phyloP scores from a whole-genome alignment of 176 grass and related monocot genomes.

The Guadua angustifolia region DNA sequence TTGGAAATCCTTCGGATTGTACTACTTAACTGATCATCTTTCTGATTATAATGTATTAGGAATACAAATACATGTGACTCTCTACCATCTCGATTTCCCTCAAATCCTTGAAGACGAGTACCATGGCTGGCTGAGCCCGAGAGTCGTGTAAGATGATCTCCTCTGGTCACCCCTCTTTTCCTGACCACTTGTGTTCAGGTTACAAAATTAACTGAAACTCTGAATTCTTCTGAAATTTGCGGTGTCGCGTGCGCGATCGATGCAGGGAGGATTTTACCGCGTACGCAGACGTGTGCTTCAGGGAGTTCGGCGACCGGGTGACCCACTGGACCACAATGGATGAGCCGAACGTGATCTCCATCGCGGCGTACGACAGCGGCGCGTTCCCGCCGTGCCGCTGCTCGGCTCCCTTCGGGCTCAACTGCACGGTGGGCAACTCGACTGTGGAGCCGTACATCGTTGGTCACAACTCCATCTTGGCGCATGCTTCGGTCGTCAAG shows the following conservation, averaged over 20 bases:
- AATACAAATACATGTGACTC: slow-evolving; percentile 73
- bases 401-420: slow-evolving; percentile 60
- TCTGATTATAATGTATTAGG: slow-evolving; percentile 41
- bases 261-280: slow-evolving; percentile 34
- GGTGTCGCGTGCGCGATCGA: not conserved
- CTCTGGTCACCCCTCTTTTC: not conserved
- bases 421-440: slow-evolving; percentile 67
- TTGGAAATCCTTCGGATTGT: no score
- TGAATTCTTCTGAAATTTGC: not conserved
- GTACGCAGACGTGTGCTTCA: slow-evolving; percentile 70
- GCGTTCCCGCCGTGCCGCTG: slow-evolving; percentile 68
- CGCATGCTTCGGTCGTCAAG: slow-evolving; percentile 59
- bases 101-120: slow-evolving; percentile 86
- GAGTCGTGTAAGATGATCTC: slow-evolving; percentile 69
- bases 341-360: slow-evolving; percentile 58
- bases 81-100: slow-evolving; percentile 82
- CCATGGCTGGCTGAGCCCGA: slow-evolving; percentile 70
- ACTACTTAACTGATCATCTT: not conserved
- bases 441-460: slow-evolving; percentile 73
- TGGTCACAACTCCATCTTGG: slow-evolving; percentile 58
- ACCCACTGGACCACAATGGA: slow-evolving; percentile 74
- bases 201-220: not conserved
- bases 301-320: slow-evolving; percentile 82
- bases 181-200: not conserved
- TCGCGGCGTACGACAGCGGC: slow-evolving; percentile 63